Conservation (phyloP, 768 basidiomycete species). For the Kwoniella pini region DNA sequence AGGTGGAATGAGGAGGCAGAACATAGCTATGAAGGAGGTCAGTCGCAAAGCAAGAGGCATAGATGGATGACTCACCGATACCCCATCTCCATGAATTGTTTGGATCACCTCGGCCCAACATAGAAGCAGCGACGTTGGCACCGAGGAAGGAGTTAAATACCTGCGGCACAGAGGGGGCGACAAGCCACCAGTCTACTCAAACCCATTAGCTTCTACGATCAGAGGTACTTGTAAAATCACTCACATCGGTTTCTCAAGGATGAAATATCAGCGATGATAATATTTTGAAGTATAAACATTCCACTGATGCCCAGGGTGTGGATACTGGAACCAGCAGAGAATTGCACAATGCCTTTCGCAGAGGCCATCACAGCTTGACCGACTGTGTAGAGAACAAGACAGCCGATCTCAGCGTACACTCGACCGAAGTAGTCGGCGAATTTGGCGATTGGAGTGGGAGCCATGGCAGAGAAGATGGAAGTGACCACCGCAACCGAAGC, state of each 20-base stretch:
- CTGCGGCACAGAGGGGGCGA: slow-evolving; percentile 48
- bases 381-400: slow-evolving; percentile 46
- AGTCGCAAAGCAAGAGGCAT: neutral
- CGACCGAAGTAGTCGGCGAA: slow-evolving; percentile 49
- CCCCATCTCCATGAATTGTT: slow-evolving; percentile 39
- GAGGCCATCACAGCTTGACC: slow-evolving; percentile 50
- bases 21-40: slow-evolving; percentile 31
- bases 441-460: slow-evolving; percentile 53
- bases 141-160: slow-evolving; percentile 51
- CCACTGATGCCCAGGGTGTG: slow-evolving; percentile 50
- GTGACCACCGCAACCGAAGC: slow-evolving; percentile 48
- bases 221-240: slow-evolving; percentile 15
- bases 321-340: slow-evolving; percentile 43
- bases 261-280: slow-evolving; percentile 42
- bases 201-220: too few relatives aligned
- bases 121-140: slow-evolving; percentile 33
- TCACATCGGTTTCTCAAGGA: slow-evolving; percentile 34
- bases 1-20: slow-evolving; percentile 45
- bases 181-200: slow-evolving; percentile 48
- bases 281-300: slow-evolving; percentile 46
- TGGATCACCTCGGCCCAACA: slow-evolving; percentile 26
- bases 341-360: slow-evolving; percentile 30
- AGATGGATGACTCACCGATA: slow-evolving; percentile 26
- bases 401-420: slow-evolving; percentile 46
- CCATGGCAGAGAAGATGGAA: slow-evolving; percentile 50